Base-by-base conservation (phyloP, 2,329 filamentous ascomycete genomes). In the Epichloe sibirici region DNA sequence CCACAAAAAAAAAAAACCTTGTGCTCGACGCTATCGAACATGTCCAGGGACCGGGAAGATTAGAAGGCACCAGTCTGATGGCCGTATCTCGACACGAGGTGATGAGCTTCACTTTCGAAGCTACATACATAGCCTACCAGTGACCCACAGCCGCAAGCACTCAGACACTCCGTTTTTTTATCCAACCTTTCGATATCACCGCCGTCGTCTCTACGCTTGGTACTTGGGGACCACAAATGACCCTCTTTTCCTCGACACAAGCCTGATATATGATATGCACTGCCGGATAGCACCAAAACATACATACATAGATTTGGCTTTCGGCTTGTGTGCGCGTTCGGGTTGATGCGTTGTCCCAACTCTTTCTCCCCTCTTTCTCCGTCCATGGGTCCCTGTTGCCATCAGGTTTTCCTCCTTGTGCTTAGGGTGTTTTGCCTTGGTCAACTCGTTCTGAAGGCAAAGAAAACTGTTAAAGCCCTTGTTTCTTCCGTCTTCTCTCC, bases 181-280 rank as follows among this genome's bases (percentile, higher is more conserved):
- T 46, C 44, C 1, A 31, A 31, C 31, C 9, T 31, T 9, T 31
- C 44, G 13, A 45, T 8, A 45, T 45, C 9, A 34, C 7, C 28
- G 9, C 17, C 44, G 31, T 25, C 35, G 4, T 46, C 49, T 28
- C 34, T 43, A 31, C 3, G 31, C 31, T 31, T 31, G 31, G 9
- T 48, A 11, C 25, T 13, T 37, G 37, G 48, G 49, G 50, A 49
- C 53, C 53, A 52, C 53, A 55, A 38, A 31, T 49, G 53, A 52
- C 53, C 53, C 53, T 50, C 53, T 51, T 53, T 55, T 55, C 23
- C 28, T 45, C 39, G 17, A 23, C 43, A 28, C 42, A 49, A 37
- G 47, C 34, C 34, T 21, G 39, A 39, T 28, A 45, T 35, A 11
- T 21, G 39, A 39, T 28, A 45, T 35, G 15, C 47, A 39, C 40